Conservation (phyloP, 2,329 filamentous ascomycete species). For the Fusarium avenaceum region DNA sequence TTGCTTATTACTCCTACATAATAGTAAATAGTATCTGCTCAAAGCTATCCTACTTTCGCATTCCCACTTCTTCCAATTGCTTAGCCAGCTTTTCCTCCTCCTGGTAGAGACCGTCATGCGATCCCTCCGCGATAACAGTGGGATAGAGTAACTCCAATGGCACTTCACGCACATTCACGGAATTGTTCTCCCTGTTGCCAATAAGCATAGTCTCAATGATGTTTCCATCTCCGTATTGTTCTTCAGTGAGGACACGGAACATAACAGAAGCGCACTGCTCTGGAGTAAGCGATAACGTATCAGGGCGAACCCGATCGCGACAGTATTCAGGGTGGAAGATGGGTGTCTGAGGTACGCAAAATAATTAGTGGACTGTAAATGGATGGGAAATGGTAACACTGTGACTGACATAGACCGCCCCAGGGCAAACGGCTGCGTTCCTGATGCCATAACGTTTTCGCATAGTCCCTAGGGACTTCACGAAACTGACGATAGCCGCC, state of each 20-base stretch:
- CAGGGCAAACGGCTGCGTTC: slow-evolving; percentile 30
- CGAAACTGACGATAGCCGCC: slow-evolving; percentile 31
- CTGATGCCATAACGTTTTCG: slow-evolving; percentile 17
- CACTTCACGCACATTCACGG: slow-evolving; percentile 14
- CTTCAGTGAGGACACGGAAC: slow-evolving; percentile 19
- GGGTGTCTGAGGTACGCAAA: slow-evolving; percentile 1
- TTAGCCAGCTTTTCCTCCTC: slow-evolving; percentile 1
- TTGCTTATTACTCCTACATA: too few relatives aligned
- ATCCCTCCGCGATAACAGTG: background rate
- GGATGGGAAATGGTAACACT: background rate
- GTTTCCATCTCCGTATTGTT: slow-evolving; percentile 36
- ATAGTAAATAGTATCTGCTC: too few relatives aligned
- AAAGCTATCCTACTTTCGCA: background rate
- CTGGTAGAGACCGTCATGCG: background rate
- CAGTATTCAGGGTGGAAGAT: slow-evolving; percentile 27
- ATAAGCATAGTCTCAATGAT: slow-evolving; percentile 30
- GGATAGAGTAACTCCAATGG: slow-evolving; percentile 13
- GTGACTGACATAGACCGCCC: slow-evolving; percentile 13
- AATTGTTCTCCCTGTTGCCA: slow-evolving; percentile 5
- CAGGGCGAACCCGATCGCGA: slow-evolving; percentile 4
- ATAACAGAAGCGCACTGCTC: slow-evolving; percentile 26
- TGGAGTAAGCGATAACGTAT: background rate
- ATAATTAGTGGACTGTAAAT: fast-evolving
- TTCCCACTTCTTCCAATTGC: background rate
- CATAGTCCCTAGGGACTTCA: slow-evolving; percentile 13